Evolutionary conservation across 2,329 filamentous ascomycete species (phyloP).

Genomic region (Sordariomycetes sp.): DNA sequence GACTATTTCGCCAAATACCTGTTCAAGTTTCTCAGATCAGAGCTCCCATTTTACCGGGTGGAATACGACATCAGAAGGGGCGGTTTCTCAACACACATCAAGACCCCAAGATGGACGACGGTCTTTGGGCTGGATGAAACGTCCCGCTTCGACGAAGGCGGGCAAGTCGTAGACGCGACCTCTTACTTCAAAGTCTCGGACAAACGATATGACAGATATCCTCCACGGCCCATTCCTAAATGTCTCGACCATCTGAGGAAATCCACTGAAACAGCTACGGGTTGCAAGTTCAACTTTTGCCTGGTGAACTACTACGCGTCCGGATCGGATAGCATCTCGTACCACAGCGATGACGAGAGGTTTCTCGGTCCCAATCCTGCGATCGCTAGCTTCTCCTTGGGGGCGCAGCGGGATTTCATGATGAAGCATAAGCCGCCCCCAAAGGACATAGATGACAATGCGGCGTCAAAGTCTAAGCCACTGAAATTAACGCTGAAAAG

Average conservation of each 20-base stretch:
- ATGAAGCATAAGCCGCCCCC: slow-evolving; percentile 64
- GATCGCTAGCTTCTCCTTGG: slow-evolving; percentile 68
- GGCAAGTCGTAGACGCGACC: slow-evolving; percentile 33
- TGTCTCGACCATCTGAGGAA: slow-evolving; percentile 57
- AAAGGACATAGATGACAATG: slow-evolving; percentile 14
- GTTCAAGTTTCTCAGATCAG: slow-evolving; percentile 62
- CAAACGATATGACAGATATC: slow-evolving; percentile 43
- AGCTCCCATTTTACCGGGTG: slow-evolving; percentile 69
- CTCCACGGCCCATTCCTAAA: slow-evolving; percentile 60
- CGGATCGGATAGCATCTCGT: slow-evolving; percentile 68
- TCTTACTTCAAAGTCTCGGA: slow-evolving; percentile 30
- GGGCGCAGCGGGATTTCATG: slow-evolving; percentile 64
- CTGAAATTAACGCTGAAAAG: slow-evolving; percentile 47
- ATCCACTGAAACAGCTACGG: slow-evolving; percentile 56
- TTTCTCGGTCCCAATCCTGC: slow-evolving; percentile 62
- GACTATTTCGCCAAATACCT: slow-evolving; percentile 43
- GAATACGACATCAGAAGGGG: slow-evolving; percentile 64
- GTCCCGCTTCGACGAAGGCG: slow-evolving; percentile 42
- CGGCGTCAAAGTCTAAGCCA: slow-evolving; percentile 21
- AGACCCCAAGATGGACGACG: slow-evolving; percentile 42
- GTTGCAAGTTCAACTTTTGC: slow-evolving; percentile 66
- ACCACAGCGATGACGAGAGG: slow-evolving; percentile 71
- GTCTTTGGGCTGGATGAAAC: slow-evolving; percentile 55
- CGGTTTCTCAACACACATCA: slow-evolving; percentile 51
- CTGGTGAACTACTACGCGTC: slow-evolving; percentile 79